Base-by-base conservation (phyloP, 1,284 basidiomycete genomes). In the Boletus subluridellus region DNA sequence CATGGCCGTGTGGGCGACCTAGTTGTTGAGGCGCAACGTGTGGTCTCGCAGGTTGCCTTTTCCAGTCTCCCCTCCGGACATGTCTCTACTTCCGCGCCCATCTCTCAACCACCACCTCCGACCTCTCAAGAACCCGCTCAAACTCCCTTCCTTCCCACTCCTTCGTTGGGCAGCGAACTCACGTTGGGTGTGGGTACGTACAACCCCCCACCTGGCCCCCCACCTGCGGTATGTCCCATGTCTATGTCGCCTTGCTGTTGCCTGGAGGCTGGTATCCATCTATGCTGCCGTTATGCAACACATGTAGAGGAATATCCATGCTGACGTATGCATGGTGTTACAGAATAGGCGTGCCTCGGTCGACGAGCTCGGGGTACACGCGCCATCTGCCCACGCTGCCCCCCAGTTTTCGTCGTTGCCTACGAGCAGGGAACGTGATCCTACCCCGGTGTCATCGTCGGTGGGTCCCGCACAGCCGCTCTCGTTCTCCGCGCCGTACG, bases 21-120 rank as follows among this genome's bases (percentile, higher is more conserved):
- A 4, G 78, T 88, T 9, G 74, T 77, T 7, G 89, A 94, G 64
- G 87, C 89, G 1, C 76, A 84, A 62, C 82, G 80, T 61, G 79
- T 78, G 34, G 73, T 90, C 44, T 74, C 74, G 53, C 82, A 85
- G 64, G 82, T 92, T 32, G 66, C 70, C 5, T 83, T 89, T 64
- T 72, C 74, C 2, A 70, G 76, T 5, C 75, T 78, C 5, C 77
- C 77, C 24, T 66, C 73, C 8, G 69, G 67, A n/a, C 65, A 55
- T n/a, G 63, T 49, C 48, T 9, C 56, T 52, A 38, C 56, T 55
- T 41, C 66, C 30, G 50, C 42, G 41, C 51, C 56, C 41, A 14
- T 32, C 24, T 55, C 56, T 46, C 57, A 54, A 54, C 56, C 42
- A 15, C 57, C 12, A 32, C 56, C 50, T 34, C 37, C 41, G 10